Evolutionary conservation across 192 early-diverging fungal genomes (phyloP), one percentile per base, ranked within the genome.

Genomic region (Mortierella alpina): DNA sequence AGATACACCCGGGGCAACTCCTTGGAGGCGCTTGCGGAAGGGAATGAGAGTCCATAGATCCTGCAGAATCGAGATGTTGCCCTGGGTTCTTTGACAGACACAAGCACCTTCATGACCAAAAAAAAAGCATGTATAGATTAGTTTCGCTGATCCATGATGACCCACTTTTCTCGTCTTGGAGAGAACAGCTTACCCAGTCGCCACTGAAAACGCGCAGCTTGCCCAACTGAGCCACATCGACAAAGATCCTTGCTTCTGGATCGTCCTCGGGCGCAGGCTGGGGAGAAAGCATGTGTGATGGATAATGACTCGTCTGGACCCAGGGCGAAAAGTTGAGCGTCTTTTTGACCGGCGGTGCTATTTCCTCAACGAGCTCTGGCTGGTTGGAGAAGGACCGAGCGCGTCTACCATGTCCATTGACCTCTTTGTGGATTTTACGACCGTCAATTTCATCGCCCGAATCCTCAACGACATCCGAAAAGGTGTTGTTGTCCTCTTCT

Each of bases 201-300:
- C 90, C 90, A 67, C 90, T 91, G 42, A 88, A 88, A 10, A 86
- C 84, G 22, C 85, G 75, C n/a, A 86, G 82, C 17, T 67, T 84
- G 4, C 86, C 85, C 31, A 91, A 57, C 51, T 82, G 75, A 46
- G 82, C 58, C 3, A 90, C 73, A 64, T 86, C 77, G 12, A 91
- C 84, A 79, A 85, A 86, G 18, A 90, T 76, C 10, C 86, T 66
- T 50, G 74, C 79, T 55, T 87, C 86, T 14, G 83, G 74, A 75
- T 91, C 90, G 18, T 91, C 84, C 41, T 83, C 73, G 7, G 90
- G 90, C 2, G 59, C 72, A n/a, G 88, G 87, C 57, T 85, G 84
- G 14, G 87, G 59, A 20, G 75, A 83, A 4, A 80, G 55, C 50
- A 72, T 80, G 31, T 80, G 77, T n/a, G 61, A 72, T 57, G 46